Evolutionary conservation across 2,329 filamentous ascomycete species (phyloP), one percentile per base, ranked within the genome.

Genomic region (Lasiodiplodia theobromae): DNA sequence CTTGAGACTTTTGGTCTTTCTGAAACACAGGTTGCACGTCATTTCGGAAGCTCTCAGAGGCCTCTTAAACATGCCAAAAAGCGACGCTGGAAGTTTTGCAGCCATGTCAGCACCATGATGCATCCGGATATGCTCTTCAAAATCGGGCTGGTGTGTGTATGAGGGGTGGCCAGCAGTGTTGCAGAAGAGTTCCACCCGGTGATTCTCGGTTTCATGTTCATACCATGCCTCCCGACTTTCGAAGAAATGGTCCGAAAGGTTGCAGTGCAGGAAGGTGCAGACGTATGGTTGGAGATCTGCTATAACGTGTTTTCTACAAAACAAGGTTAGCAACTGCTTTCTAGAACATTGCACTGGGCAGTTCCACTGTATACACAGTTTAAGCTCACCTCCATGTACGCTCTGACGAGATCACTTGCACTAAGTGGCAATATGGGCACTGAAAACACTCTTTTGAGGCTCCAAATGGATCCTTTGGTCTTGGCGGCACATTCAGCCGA

Each of bases 211-310:
- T 49, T 71, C 70, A 38, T 70, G 69, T 11, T 68, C 57, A 12
- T 57, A 67, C 70, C 70, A 71, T 18, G 65, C 67, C 34, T 68
- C 66, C 1, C 69, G 69, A 18, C 37, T 69, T 4, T 47, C n/a
- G 40, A 67, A 71, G 18, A 66, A 53, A n/a, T 66, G 57, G 7
- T 68, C 69, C 2, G 58, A 54, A 25, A 66, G 67, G 10, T 31
- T 53, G 25, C 70, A 71, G 2, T 67, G 58, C 21, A 25, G 21
- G 44, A 68, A 71, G 2, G 70, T 70, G 25, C 69, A 71, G n/a
- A 70, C 47, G 38, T 71, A 71, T 1, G 70, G 69, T 23, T 68
- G 38, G 1, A 71, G 64, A 25, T 71, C 70, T 31, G 28, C 23
- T 16, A 71, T 51, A 21, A 71, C 67, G 38, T 71, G 70, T 18